Evolutionary conservation across 1,139 yeast species (phyloP), one percentile per base, ranked within the genome.

Genomic region (Zygoascus sp.): DNA sequence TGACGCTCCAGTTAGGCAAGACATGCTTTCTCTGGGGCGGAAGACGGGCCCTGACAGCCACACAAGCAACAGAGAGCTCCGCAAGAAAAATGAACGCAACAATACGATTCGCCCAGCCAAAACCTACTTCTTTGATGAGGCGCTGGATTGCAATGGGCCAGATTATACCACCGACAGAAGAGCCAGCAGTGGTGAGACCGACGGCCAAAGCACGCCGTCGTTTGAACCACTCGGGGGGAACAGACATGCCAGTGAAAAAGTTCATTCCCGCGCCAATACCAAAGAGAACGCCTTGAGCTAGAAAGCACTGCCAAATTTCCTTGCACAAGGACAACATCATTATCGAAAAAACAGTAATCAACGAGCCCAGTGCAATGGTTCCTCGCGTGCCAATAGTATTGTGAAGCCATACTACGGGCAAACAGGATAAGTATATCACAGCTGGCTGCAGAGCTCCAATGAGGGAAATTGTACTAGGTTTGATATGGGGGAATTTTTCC

Each of bases 121-220:
- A 59, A 49, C 84, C 83, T 58, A 78, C 66, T 43, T 63, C 53
- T 25, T 55, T 48, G 37, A 67, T 60, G 32, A 75, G 55, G 5
- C 59, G 58, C 23, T 69, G 61, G 10, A 72, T 61, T 2, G 66
- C 68, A 48, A 73, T 66, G 1, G 79, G 77, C 68, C 74, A 75
- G 21, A 72, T 69, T 16, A 82, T 72, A 2, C 88, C 88, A 1
- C 87, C 89, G 6, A 74, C 61, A 9, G 84, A 80, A 1, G 83
- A 73, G 0, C 87, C 86, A 1, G 80, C 73, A 0, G 81, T 73
- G 0, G 78, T 76, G 1, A 81, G 54, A 2, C 85, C 83, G 10
- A 73, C 63, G 1, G 84, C 87, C 22, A 80, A 60, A 0, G 81
- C 78, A 48, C 84, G 69, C 50, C 67, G 72, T 51, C 67, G 71